A percentile compares a stretch with the other conserved stretches of the same genome.
Evolutionary conservation across 352 stramenopile genomes (phyloP).

Genomic region (Globisporangium parvum): DNA sequence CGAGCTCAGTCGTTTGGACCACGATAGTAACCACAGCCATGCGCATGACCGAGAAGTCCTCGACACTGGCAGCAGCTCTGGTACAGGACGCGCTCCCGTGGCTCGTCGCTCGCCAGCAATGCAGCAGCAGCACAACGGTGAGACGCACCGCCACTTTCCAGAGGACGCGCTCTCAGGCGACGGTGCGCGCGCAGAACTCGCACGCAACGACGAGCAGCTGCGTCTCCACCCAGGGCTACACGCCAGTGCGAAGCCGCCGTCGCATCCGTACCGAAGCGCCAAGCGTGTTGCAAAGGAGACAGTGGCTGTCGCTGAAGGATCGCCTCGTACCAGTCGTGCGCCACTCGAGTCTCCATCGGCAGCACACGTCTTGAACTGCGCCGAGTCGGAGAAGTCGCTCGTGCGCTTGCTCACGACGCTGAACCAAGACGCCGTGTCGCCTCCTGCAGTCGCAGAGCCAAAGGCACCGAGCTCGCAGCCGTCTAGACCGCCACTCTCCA

Average conservation of each 20-base stretch:
- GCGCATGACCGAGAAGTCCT: background rate
- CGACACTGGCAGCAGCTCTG: background rate
- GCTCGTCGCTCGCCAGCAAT: too few species aligned
- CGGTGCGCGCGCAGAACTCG: background rate
- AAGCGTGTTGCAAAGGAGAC: slow-evolving; percentile 56
- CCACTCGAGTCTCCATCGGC: slow-evolving; percentile 42
- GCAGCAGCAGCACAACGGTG: too few species aligned
- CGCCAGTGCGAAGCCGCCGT: slow-evolving; percentile 8
- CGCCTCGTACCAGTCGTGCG: background rate
- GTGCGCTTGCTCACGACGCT: slow-evolving; percentile 54
- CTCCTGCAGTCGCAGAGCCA: slow-evolving; percentile 5
- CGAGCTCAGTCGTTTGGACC: slow-evolving; percentile 23
- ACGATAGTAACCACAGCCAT: slow-evolving; percentile 16
- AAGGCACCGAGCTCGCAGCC: background rate
- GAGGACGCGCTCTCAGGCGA: background rate
- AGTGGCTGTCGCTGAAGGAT: background rate
- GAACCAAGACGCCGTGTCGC: slow-evolving; percentile 31
- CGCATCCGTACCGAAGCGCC: slow-evolving; percentile 6
- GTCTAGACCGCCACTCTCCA: background rate
- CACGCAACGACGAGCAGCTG: background rate
- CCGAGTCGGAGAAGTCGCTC: slow-evolving; percentile 63
- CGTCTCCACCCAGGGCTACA: slow-evolving; percentile 2
- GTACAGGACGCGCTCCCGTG: background rate
- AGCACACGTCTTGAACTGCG: slow-evolving; percentile 52
- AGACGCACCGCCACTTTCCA: too few species aligned